Percentiles rank a stretch among this genome's conserved stretches.
Conservation (phyloP, 177 flowering plant species). For the Tripterygium wilfordii region DNA sequence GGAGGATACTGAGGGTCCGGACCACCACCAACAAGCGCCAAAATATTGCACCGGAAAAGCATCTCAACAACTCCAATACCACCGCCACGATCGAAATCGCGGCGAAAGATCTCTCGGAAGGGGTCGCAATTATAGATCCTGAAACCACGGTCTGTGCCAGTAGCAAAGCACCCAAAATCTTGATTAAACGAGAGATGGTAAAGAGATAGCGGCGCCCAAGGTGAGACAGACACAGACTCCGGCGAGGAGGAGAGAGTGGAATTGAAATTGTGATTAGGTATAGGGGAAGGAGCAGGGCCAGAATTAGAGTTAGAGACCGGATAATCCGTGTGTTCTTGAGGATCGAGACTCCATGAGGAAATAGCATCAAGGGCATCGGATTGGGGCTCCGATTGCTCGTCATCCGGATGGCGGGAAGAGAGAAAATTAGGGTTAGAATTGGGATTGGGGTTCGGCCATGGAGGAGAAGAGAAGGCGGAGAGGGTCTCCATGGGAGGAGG, state of each 20-base stretch:
- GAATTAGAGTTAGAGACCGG: not conserved
- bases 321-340: too few species aligned
- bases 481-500: conserved; percentile 24
- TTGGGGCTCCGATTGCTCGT: not conserved
- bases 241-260: conserved; percentile 3
- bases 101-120: conserved; percentile 59
- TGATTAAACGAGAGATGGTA: conserved; percentile 66
- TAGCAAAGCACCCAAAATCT: conserved; percentile 61
- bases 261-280: not conserved
- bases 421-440: conserved; percentile 1
- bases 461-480: conserved; percentile 20
- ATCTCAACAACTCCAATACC: conserved; percentile 72
- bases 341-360: too few species aligned
- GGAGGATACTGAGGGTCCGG: conserved; percentile 64
- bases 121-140: conserved; percentile 75
- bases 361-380: conserved; percentile 4
- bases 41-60: conserved; percentile 65
- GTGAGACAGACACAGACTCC: conserved; percentile 1
- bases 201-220: too few species aligned
- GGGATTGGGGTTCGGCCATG: too few species aligned
- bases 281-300: conserved; percentile 7
- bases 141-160: conserved; percentile 54
- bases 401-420: conserved; percentile 1
- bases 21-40: conserved; percentile 76
- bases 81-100: conserved; percentile 58